Evolutionary conservation across 1,284 basidiomycete genomes (phyloP), one percentile per base, ranked within the genome.

Genomic region (Pyrrhoderma noxium): DNA sequence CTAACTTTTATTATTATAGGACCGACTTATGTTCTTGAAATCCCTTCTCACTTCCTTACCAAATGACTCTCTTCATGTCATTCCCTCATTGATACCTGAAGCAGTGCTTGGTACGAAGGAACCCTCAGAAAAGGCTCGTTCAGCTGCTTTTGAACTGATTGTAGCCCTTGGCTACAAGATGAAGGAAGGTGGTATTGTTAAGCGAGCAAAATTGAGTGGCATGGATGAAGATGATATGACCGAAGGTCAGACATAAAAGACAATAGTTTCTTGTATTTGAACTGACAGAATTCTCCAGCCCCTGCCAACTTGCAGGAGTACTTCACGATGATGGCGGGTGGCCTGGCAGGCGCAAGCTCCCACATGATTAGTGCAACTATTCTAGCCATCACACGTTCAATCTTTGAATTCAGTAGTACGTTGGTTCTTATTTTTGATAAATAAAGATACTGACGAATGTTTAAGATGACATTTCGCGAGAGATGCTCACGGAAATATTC

Each of bases 281-380:
- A 16, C 45, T 45, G 16, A 43, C 27, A 18, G 18, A 9, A 35
- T 48, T 57, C 56, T 39, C 52, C 61, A 79, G 90, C 85, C 44
- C 72, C 75, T 42, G 96, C 93, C 1, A 92, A 67, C 58, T 77
- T 95, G 42, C 85, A 93, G 61, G 96, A 99, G 66, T 99, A 90
- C 64, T 75, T 99, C 69, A 98, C 90, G 8, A 99, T 99, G 94
- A 76, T 99, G 21, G 92, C 91, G 37, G 95, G 93, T 59, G 95
- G 96, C 58, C 70, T 99, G 35, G 94, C 93, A 11, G 94, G 93
- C 21, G 85, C 87, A 25, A 92, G 85, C 2, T 93, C 96, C 0
- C 96, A 99, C 67, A 99, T 97, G 93, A 96, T 99, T 66, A 94
- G 92, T 61, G 96, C 96, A 1, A 92, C 91, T 3, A 84, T 99